Conservation (phyloP, 306 rosid genomes). For the Benincasa hispida region DNA sequence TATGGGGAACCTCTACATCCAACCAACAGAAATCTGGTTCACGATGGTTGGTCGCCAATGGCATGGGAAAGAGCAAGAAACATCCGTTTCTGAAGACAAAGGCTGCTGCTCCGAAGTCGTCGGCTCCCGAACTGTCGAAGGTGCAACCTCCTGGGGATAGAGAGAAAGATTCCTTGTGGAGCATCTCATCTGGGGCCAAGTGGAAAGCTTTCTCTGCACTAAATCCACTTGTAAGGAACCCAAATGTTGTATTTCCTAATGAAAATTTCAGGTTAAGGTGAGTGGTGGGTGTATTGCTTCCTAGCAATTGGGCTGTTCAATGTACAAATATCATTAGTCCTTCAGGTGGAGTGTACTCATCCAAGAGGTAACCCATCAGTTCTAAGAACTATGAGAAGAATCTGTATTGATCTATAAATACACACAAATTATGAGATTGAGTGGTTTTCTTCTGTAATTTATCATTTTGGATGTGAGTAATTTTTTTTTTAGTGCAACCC, state of each 20-base stretch:
- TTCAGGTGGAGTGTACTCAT: background rate
- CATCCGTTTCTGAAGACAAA: constrained; percentile 49
- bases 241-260: constrained; percentile 45
- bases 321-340: background rate
- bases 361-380: background rate
- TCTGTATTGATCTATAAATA: constrained; percentile 1
- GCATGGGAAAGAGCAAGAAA: constrained; percentile 66
- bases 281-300: constrained; percentile 1
- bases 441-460: background rate
- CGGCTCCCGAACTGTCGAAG: constrained; percentile 24
- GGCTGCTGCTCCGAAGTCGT: constrained; percentile 25
- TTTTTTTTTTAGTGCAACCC: too few relatives aligned
- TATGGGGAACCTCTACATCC: constrained; percentile 39
- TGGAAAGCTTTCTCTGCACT: constrained; percentile 54
- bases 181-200: constrained; percentile 64
- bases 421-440: background rate
- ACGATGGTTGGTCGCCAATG: constrained; percentile 87
- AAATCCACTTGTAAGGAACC: constrained; percentile 49
- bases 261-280: constrained; percentile 39
- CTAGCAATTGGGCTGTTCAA: background rate
- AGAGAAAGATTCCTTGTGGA: constrained; percentile 51
- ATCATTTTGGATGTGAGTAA: background rate
- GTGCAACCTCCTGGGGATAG: constrained; percentile 51
- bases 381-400: background rate
- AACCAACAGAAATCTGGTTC: constrained; percentile 66